Percentiles rank a stretch among this genome's conserved stretches.
Conservation (phyloP, 441 rosid genomes). For the Erodium trifolium region DNA sequence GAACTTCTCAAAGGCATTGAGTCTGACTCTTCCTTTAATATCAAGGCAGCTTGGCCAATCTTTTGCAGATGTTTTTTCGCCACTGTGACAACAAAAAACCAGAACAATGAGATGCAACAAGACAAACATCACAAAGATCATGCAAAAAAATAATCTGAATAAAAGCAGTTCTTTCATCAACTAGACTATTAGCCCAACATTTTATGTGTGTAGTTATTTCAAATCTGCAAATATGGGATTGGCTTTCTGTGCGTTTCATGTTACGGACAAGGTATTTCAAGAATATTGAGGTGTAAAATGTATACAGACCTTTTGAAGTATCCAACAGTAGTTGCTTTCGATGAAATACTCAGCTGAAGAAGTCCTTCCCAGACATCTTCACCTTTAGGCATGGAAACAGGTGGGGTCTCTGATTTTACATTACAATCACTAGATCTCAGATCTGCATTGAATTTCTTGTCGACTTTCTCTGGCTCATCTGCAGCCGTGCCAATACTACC, state of each 20-base stretch:
- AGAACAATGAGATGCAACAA: slow-evolving; percentile 2
- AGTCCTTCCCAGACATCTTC: slow-evolving; percentile 69
- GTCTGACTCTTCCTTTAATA: slow-evolving; percentile 81
- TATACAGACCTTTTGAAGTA: slow-evolving; percentile 60
- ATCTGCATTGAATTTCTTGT: slow-evolving; percentile 21
- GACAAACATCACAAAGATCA: not conserved
- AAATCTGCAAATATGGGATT: no score
- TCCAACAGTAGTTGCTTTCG: slow-evolving; percentile 47
- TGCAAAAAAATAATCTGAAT: no score
- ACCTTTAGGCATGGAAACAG: slow-evolving; percentile 29
- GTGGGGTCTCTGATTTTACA: slow-evolving; percentile 22
- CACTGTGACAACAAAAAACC: slow-evolving; percentile 35
- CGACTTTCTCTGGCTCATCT: slow-evolving; percentile 29
- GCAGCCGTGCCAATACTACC: slow-evolving; percentile 23
- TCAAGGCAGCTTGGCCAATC: slow-evolving; percentile 65
- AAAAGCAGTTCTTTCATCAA: no score
- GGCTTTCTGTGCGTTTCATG: no score
- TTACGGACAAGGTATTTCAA: no score
- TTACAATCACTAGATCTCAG: slow-evolving; percentile 19
- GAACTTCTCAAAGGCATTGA: slow-evolving; percentile 85
- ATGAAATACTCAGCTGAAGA: slow-evolving; percentile 56
- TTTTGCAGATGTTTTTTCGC: slow-evolving; percentile 49
- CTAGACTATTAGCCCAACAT: no score
- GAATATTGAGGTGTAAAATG: not conserved
- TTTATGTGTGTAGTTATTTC: no score